These are phyloP conservation scores for Ampelomyces quisqualis DNA, from an alignment of 2,329 filamentous ascomycete genomes.

Conservation along the genomic window DNA sequence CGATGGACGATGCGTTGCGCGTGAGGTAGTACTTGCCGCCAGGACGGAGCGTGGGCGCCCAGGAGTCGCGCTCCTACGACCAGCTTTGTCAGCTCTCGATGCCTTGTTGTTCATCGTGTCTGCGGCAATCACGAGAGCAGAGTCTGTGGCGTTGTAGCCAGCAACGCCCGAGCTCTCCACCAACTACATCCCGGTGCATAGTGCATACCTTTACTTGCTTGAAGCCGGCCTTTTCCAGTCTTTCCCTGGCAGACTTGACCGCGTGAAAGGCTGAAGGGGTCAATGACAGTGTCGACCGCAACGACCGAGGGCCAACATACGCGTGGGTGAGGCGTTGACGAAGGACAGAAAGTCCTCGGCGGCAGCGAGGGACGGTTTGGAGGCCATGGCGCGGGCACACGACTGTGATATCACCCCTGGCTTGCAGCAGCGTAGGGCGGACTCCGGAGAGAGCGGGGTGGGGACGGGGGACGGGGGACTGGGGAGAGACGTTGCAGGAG, in stretches of 20 bases:
- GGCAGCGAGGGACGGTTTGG: conserved; percentile 46
- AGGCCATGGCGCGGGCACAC: conserved; percentile 35
- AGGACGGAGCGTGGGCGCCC: conserved; percentile 75
- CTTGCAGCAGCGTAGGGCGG: no score
- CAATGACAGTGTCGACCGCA: background rate
- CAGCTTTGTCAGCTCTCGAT: background rate
- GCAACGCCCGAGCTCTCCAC: no score
- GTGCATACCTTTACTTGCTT: conserved; percentile 67
- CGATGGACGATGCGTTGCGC: conserved; percentile 86
- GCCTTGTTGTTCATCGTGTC: no score
- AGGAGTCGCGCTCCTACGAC: conserved; percentile 77
- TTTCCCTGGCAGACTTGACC: conserved; percentile 73
- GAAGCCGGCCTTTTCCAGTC: conserved; percentile 82
- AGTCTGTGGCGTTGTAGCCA: background rate
- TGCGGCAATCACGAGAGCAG: no score
- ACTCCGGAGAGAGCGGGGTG: no score
- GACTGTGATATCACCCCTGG: no score
- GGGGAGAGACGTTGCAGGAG: no score
- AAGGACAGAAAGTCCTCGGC: conserved; percentile 88
- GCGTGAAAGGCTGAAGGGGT: conserved; percentile 86
- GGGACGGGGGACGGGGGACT: no score
- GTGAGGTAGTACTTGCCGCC: conserved; percentile 97
- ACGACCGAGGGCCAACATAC: conserved; percentile 54
- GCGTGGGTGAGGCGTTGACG: conserved; percentile 90
- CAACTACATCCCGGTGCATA: no score